Evolutionary conservation across 495 filamentous ascomycete genomes (phyloP).

Genomic region (Viridothelium virens): DNA sequence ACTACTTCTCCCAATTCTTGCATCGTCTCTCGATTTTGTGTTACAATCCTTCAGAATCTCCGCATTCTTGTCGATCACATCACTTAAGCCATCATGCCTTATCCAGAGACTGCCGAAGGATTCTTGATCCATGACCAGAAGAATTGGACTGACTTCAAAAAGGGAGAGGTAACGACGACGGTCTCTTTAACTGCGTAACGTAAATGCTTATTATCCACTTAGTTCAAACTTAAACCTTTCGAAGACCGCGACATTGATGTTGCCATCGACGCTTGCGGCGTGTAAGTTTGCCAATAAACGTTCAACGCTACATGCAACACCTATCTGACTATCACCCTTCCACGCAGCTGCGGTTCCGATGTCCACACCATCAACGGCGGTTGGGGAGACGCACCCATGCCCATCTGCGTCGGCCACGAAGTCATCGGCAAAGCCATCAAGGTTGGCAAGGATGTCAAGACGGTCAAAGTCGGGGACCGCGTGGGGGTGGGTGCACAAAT

Average conservation of each 20-base stretch:
- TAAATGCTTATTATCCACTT: background rate
- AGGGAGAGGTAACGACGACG: slow-evolving; percentile 47
- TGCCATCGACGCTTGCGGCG: slow-evolving; percentile 64
- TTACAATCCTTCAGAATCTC: background rate
- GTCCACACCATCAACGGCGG: slow-evolving; percentile 69
- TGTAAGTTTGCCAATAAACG: slow-evolving; percentile 65
- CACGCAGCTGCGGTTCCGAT: slow-evolving; percentile 63
- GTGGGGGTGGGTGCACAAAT: slow-evolving; percentile 76
- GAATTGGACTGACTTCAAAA: slow-evolving; percentile 55
- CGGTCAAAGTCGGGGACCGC: slow-evolving; percentile 64
- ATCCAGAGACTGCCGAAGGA: slow-evolving; percentile 67
- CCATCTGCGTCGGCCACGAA: slow-evolving; percentile 69
- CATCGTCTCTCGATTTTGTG: background rate
- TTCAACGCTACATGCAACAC: too few species aligned
- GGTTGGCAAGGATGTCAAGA: slow-evolving; percentile 59
- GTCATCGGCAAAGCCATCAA: slow-evolving; percentile 60
- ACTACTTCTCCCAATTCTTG: background rate
- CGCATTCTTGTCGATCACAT: background rate
- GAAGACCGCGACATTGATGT: slow-evolving; percentile 69
- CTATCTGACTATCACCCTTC: background rate
- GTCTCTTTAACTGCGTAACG: background rate
- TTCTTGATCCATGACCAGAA: slow-evolving; percentile 57
- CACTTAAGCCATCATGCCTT: slow-evolving; percentile 47
- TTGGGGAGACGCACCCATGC: slow-evolving; percentile 61
- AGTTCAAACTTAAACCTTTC: slow-evolving; percentile 75